A percentile compares a stretch with the other conserved stretches of the same genome.
Conservation (phyloP, 495 filamentous ascomycete species). For the Evansstolkia leycettana region DNA sequence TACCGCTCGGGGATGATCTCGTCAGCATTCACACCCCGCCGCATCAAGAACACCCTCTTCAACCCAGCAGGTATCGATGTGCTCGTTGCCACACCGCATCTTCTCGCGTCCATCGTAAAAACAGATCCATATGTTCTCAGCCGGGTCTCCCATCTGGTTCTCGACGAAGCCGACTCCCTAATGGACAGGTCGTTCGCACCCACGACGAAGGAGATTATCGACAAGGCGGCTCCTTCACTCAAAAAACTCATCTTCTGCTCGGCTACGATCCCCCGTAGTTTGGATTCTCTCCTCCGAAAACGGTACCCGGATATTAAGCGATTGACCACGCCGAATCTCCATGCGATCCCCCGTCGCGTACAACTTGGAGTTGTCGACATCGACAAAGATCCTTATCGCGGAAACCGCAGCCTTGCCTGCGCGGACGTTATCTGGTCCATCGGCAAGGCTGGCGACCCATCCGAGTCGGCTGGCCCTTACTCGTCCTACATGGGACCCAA, state of each 20-base stretch:
- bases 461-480: conserved; percentile 20
- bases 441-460: conserved; percentile 57
- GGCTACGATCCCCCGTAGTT: conserved; percentile 81
- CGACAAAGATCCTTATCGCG: conserved; percentile 75
- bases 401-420: conserved; percentile 83
- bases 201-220: conserved; percentile 67
- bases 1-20: conserved; percentile 71
- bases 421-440: conserved; percentile 91
- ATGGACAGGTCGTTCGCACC: conserved; percentile 85
- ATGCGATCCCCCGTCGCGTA: conserved; percentile 88
- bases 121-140: conserved; percentile 80
- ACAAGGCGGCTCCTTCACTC: conserved; percentile 62
- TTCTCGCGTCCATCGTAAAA: conserved; percentile 74
- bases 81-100: conserved; percentile 75
- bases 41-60: conserved; percentile 83
- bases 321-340: conserved; percentile 86
- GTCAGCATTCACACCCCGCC: conserved; percentile 55
- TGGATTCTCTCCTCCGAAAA: conserved; percentile 70
- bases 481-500: conserved; percentile 31
- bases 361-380: conserved; percentile 90
- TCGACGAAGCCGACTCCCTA: conserved; percentile 92
- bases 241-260: conserved; percentile 91
- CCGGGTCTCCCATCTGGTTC: conserved; percentile 72
- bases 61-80: conserved; percentile 72
- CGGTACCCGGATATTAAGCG: conserved; percentile 72